Evolutionary conservation across 306 rosid genomes (phyloP).

Genomic region (Chamaecrista fasciculata): DNA sequence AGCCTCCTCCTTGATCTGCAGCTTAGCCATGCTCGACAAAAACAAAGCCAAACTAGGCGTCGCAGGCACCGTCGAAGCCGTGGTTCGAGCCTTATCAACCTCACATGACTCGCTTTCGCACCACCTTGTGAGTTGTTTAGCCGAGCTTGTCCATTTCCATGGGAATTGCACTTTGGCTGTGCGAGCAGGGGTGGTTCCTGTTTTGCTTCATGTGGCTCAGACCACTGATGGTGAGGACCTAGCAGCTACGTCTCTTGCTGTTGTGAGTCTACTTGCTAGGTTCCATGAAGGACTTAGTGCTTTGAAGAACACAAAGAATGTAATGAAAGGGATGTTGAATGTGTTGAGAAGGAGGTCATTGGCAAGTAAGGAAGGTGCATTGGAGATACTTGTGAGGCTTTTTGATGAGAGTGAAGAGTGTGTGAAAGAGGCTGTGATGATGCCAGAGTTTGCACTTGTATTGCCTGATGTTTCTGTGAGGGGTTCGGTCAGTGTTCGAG

Average conservation of each 20-base stretch:
- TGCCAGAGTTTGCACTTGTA: slow-evolving; percentile 47
- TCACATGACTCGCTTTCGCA: slow-evolving; percentile 39
- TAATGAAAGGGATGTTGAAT: slow-evolving; percentile 45
- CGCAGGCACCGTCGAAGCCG: slow-evolving; percentile 61
- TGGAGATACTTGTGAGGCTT: slow-evolving; percentile 65
- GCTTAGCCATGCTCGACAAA: slow-evolving; percentile 78
- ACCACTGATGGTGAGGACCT: slow-evolving; percentile 45
- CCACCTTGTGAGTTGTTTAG: slow-evolving; percentile 59
- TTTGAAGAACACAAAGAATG: slow-evolving; percentile 41
- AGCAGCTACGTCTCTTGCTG: slow-evolving; percentile 53
- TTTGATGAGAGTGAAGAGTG: slow-evolving; percentile 67
- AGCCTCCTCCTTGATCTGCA: slow-evolving; percentile 63
- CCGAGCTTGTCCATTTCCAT: slow-evolving; percentile 76
- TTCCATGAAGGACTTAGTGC: slow-evolving; percentile 72
- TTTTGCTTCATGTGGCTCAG: slow-evolving; percentile 46
- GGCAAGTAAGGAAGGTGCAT: slow-evolving; percentile 79
- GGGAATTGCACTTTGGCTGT: slow-evolving; percentile 84
- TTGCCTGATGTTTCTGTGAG: slow-evolving; percentile 75
- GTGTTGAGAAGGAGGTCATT: slow-evolving; percentile 68
- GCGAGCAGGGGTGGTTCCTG: slow-evolving; percentile 51
- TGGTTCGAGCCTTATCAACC: slow-evolving; percentile 44
- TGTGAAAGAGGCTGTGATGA: slow-evolving; percentile 49
- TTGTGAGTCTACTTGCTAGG: slow-evolving; percentile 63
- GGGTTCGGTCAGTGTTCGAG: slow-evolving; percentile 64
- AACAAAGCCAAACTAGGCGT: slow-evolving; percentile 89